Conservation (phyloP, 2,329 filamentous ascomycete genomes). For the Aspergillus sp. region DNA sequence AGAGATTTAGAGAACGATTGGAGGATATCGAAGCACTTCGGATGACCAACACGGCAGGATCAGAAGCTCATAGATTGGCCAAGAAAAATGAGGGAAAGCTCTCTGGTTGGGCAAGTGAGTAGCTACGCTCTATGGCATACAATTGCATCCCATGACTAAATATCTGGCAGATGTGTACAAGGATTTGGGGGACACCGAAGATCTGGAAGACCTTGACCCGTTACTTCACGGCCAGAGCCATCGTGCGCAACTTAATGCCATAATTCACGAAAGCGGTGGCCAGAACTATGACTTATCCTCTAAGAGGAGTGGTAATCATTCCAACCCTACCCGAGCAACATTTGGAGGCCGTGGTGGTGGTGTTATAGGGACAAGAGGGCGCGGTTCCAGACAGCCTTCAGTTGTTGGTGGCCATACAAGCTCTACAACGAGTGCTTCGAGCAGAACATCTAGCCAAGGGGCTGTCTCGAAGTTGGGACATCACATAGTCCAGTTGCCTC, state of each 20-base stretch:
- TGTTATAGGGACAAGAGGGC: slow-evolving; percentile 16
- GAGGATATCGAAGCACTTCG: slow-evolving; percentile 24
- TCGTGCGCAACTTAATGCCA: slow-evolving; percentile 22
- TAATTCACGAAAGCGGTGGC: slow-evolving; percentile 12
- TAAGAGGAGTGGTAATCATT: slow-evolving; percentile 2
- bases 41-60: slow-evolving; percentile 24
- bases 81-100: slow-evolving; percentile 19
- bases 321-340: background rate
- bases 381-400: background rate
- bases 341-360: slow-evolving; percentile 20
- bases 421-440: background rate
- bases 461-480: slow-evolving; percentile 3
- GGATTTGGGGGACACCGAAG: slow-evolving; percentile 23
- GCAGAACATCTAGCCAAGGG: slow-evolving; percentile 1
- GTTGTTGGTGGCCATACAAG: background rate
- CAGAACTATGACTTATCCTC: slow-evolving; percentile 6
- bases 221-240: slow-evolving; percentile 36
- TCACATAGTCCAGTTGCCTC: background rate
- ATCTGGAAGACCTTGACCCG: slow-evolving; percentile 24
- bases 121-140: background rate
- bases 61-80: slow-evolving; percentile 21
- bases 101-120: slow-evolving; percentile 31
- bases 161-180: slow-evolving; percentile 23
- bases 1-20: slow-evolving; percentile 8
- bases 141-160: slow-evolving; percentile 6